Evolutionary conservation across 2,329 filamentous ascomycete genomes (phyloP), one percentile per base, ranked within the genome.

Genomic region (Zasmidium cellare): DNA sequence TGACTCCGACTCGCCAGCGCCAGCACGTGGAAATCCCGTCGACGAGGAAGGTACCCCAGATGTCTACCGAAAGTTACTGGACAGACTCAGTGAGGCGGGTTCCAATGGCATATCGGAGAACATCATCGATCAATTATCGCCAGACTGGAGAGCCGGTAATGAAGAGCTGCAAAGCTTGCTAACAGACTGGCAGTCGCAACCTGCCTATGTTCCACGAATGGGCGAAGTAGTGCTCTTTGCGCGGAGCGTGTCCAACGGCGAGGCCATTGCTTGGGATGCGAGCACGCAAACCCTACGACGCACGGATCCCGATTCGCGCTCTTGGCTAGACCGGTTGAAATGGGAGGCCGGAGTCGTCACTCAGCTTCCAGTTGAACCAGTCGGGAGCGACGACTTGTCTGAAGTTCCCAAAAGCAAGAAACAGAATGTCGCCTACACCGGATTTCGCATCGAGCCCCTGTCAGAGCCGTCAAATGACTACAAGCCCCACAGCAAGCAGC

Each of bases 301-400:
- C 14, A n/a, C 57, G 18, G 53, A 62, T 28, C 23, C 18, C 12
- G n/a, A 48, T 0, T 48, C 51, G 6, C 35, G 38, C 12, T 45
- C 49, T 3, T 65, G 60, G 63, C 53, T 53, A 5, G 61, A 59
- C 1, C 53, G n/a, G 3, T 81, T 82, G 0, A 56, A 69, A 6
- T 87, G 84, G 84, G 79, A 83, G 63, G 84, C 80, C 0, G 84
- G 84, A 1, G 73, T 85, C 0, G 72, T 87, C 11, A 78, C 80
- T 1, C 80, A 86, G 65, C 70, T 76, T 3, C 79, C 84, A 0
- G 71, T 75, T 1, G 78, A 81, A 22, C 51, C 66, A 1, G 66
- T 76, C 0, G 65, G 71, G 1, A 71, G 79, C 16, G 72, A 78
- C n/a, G 82, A 85, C 56, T 69, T 85, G 2, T 67, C 76, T 20